A percentile compares a stretch with the other conserved stretches of the same genome.
Evolutionary conservation across 2,329 filamentous ascomycete species (phyloP).

Genomic region (Colletotrichum theobromicola): DNA sequence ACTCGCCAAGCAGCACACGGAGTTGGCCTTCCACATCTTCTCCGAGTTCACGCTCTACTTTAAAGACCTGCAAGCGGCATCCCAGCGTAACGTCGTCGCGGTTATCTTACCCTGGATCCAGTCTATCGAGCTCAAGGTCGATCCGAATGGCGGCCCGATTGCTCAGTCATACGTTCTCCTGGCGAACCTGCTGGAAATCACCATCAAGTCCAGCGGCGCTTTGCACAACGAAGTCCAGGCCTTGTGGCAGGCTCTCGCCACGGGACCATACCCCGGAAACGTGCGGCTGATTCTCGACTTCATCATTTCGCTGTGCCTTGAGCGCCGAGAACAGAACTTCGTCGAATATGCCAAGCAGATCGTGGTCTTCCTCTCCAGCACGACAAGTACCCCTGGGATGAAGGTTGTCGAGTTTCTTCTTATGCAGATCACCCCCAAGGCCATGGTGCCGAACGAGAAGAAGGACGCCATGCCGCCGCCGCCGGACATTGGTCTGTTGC

Average conservation of each 20-base stretch:
- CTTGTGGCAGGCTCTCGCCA: slow-evolving; percentile 94
- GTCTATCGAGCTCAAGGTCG: slow-evolving; percentile 87
- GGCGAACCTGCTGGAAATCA: slow-evolving; percentile 94
- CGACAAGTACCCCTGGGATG: slow-evolving; percentile 72
- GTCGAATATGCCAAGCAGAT: slow-evolving; percentile 98
- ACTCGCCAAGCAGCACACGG: slow-evolving; percentile 85
- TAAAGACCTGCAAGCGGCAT: slow-evolving; percentile 80
- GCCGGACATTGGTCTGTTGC: slow-evolving; percentile 75
- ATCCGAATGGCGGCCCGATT: slow-evolving; percentile 89
- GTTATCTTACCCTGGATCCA: slow-evolving; percentile 97
- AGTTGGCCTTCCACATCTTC: slow-evolving; percentile 91
- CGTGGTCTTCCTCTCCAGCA: slow-evolving; percentile 93
- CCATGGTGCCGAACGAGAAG: slow-evolving; percentile 95
- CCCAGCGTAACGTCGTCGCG: slow-evolving; percentile 92
- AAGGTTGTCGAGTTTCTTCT: slow-evolving; percentile 95
- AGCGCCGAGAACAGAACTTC: slow-evolving; percentile 95
- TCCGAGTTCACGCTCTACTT: slow-evolving; percentile 96
- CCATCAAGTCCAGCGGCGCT: slow-evolving; percentile 85
- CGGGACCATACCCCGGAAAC: slow-evolving; percentile 90
- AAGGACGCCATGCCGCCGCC: slow-evolving; percentile 71
- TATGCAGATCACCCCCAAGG: slow-evolving; percentile 88
- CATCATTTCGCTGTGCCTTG: slow-evolving; percentile 91
- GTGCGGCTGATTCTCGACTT: slow-evolving; percentile 95
- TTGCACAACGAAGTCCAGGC: slow-evolving; percentile 97
- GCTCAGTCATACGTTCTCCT: slow-evolving; percentile 93